Conservation (phyloP, 2,329 filamentous ascomycete genomes). For the Epichloe typhina region DNA sequence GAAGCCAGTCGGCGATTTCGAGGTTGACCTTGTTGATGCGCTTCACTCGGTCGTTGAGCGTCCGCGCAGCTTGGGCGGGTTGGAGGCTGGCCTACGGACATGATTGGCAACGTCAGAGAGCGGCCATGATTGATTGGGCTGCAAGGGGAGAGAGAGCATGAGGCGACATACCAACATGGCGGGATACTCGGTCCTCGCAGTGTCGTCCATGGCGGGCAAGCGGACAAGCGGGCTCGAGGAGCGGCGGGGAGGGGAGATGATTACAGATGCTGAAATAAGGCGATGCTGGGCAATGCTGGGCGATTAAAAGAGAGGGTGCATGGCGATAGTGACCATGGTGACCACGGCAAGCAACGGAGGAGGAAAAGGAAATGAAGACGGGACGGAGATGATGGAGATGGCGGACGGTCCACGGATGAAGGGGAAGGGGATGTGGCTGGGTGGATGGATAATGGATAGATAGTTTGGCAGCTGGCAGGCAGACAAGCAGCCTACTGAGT, state of each 20-base stretch:
- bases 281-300: conserved; percentile 6
- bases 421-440: not conserved
- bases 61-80: conserved; percentile 66
- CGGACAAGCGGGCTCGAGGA: not conserved
- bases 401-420: no score
- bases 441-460: not conserved
- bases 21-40: conserved; percentile 75
- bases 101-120: not conserved
- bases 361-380: conserved; percentile 2
- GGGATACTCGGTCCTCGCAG: conserved; percentile 83
- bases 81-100: conserved; percentile 57
- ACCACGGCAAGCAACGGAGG: not conserved
- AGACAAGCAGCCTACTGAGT: no score
- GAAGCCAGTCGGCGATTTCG: conserved; percentile 93
- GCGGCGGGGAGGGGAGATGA: not conserved
- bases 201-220: conserved; percentile 51
- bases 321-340: conserved; percentile 5
- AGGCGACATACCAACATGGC: conserved; percentile 67
- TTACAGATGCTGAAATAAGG: conserved; percentile 19
- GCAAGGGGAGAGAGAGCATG: conserved; percentile 3
- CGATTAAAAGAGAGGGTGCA: conserved; percentile 9
- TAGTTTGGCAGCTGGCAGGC: no score
- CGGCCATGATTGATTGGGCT: not conserved
- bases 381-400: no score
- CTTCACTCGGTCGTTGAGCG: conserved; percentile 77